Percentiles rank a stretch among this genome's conserved stretches.
phyloP scores from a whole-genome alignment of 2,329 filamentous ascomycete genomes.

The Aphanoascus verrucosus region DNA sequence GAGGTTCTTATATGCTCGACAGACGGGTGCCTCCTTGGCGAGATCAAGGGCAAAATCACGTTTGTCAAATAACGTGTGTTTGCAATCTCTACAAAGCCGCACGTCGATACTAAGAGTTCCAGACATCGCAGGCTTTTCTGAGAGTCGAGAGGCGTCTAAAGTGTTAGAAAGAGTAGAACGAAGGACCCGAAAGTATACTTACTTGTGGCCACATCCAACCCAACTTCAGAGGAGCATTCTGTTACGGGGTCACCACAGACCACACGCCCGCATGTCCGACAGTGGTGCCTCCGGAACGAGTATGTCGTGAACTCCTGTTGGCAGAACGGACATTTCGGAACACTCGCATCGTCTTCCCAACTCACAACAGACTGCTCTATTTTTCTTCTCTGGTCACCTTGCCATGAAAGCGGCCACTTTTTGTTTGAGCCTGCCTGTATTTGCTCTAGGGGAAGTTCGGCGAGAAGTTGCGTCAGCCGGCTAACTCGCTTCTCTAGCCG shows the following conservation, averaged over 20 bases:
- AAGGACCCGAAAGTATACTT: constrained; percentile 25
- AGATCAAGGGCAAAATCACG: constrained; percentile 67
- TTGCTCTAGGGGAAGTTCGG: constrained; percentile 60
- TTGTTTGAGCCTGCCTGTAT: constrained; percentile 41
- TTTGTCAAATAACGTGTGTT: constrained; percentile 56
- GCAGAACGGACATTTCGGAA: constrained; percentile 79
- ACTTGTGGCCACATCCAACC: constrained; percentile 62
- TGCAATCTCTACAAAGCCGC: constrained; percentile 87
- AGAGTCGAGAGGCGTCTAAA: constrained; percentile 21
- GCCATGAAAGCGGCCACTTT: constrained; percentile 47
- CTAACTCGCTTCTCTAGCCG: constrained; percentile 84
- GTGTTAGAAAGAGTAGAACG: background rate
- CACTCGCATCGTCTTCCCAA: constrained; percentile 84
- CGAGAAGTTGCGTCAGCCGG: constrained; percentile 74
- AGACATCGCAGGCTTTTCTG: constrained; percentile 36
- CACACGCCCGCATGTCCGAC: constrained; percentile 81
- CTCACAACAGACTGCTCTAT: constrained; percentile 87
- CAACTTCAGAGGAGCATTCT: constrained; percentile 72
- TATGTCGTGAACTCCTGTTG: constrained; percentile 92
- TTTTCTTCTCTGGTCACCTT: constrained; percentile 64
- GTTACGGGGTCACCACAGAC: constrained; percentile 84
- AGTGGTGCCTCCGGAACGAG: constrained; percentile 88
- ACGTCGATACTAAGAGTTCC: constrained; percentile 63
- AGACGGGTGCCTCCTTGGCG: constrained; percentile 57
- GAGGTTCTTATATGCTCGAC: constrained; percentile 72